These are phyloP conservation scores for Backusella parvicylindrica DNA, from an alignment of 192 early-diverging fungal genomes.

Conservation along the genomic window DNA sequence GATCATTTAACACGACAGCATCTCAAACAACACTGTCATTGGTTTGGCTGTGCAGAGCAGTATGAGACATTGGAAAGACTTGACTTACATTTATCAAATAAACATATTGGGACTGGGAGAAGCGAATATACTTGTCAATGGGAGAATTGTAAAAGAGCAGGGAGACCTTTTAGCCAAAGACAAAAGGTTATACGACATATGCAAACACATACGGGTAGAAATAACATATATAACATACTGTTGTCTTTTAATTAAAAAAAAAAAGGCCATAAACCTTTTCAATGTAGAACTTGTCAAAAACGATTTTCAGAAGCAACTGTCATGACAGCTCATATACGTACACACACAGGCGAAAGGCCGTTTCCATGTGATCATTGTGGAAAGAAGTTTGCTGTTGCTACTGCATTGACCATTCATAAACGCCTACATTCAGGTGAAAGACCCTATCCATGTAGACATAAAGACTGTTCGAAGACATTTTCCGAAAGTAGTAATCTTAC, in stretches of 20 bases:
- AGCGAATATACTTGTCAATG: slow-evolving; percentile 53
- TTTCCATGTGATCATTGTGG: slow-evolving; percentile 66
- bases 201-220: slow-evolving; percentile 68
- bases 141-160: slow-evolving; percentile 47
- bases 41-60: slow-evolving; percentile 59
- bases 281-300: slow-evolving; percentile 72
- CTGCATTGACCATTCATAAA: slow-evolving; percentile 65
- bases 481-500: slow-evolving; percentile 54
- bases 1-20: slow-evolving; percentile 60
- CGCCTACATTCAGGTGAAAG: slow-evolving; percentile 65
- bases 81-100: slow-evolving; percentile 59
- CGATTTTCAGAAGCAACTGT: slow-evolving; percentile 78
- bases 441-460: slow-evolving; percentile 50
- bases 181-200: slow-evolving; percentile 77
- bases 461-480: slow-evolving; percentile 53
- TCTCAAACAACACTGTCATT: slow-evolving; percentile 66
- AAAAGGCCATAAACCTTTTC: slow-evolving; percentile 75
- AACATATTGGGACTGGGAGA: slow-evolving; percentile 60
- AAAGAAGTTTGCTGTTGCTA: slow-evolving; percentile 65
- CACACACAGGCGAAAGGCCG: slow-evolving; percentile 76
- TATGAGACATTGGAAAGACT: slow-evolving; percentile 62
- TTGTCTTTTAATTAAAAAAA: background rate
- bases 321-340: slow-evolving; percentile 75
- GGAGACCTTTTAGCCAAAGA: slow-evolving; percentile 46
- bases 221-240: background rate